Evolutionary conservation across 352 stramenopile species (phyloP), one percentile per base, ranked within the genome.

Genomic region (Blastocystis sp.): DNA sequence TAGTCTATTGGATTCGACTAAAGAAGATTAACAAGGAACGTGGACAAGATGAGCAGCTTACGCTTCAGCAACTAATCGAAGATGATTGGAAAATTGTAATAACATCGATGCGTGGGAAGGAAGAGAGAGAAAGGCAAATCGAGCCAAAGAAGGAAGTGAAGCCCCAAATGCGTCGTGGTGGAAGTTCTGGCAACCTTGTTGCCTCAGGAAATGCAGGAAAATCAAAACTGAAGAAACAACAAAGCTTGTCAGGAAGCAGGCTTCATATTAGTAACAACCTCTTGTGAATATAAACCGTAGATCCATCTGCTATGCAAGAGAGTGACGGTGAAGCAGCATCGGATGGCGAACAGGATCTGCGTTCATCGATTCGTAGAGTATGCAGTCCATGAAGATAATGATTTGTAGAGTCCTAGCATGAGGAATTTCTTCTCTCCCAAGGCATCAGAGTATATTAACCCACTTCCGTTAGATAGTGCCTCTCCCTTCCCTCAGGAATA

Each of bases 401-500:
- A 62, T 51, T 11, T 27, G 17, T 84, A 84, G 73, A 84, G 73
- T 84, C 73, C 73, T 17, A 68, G 51, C n/a, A 60, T 84, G 35
- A 27, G 44, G 9, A 84, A 64, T 57, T 84, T 84, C 35, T 84
- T 84, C 73, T 66, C 73, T 9, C 73, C 48, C 30, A 60, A 42
- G 4, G 53, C 54, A 3, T 84, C 73, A 4, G 73, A 84, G 1
- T 84, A 84, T 42, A 68, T 84, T 33, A 84, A 54, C 27, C 73
- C 73, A 33, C 51, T 84, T 0, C 51, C 73, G 1, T 35, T 35
- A 24, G 73, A 84, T 64, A 84, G 73, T 44, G 30, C 54, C 7
- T 84, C 73, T 66, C 73, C 73, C 3, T 84, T 66, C 53, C 73
- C 73, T 2, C 51, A 62, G 56, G 73, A 84, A 57, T 84, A 84